Evolutionary conservation across 2,329 filamentous ascomycete genomes (phyloP), one percentile per base, ranked within the genome.

Genomic region (Aspergillus neotritici): DNA sequence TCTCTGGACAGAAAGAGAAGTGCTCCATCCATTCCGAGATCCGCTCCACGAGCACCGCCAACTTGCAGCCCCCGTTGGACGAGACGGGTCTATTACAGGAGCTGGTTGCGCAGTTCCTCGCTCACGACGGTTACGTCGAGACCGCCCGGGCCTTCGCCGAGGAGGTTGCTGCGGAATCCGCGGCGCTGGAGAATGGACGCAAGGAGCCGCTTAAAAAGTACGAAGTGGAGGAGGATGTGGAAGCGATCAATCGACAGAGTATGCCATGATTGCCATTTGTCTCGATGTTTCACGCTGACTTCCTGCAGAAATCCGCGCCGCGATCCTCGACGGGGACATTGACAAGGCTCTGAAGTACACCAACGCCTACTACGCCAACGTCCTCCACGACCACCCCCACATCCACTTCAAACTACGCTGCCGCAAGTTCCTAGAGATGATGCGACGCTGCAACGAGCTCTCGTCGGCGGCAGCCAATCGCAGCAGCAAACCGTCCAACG

Each of bases 371-470:
- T 98, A 96, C 56, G 86, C 87, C 4, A 76, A 78, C 16, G 88
- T 97, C 1, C 76, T 98, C 13, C 75, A 80, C 36, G 79, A 87
- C 15, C 88, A 95, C 58, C 81, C 87, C 42, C 81, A 88, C 41
- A 88, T 96, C 12, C 83, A 90, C 61, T 97, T 98, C 68, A 85
- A 83, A 45, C 73, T 98, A 37, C 81, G 84, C 53, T 96, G 90
- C 61, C 82, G 89, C 47, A 94, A 93, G 62, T 96, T 97, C 63
- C 84, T 97, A 48, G 93, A 98, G 65, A 91, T 98, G 84, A 88
- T 94, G 56, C 79, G 86, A 32, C 79, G 77, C 45, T 83, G 82
- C 30, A 82, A 83, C 2, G 84, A 90, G 53, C 66, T 85, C 13
- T 71, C 74, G 7, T 54, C 63, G 4, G 45, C 55, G 10, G 46